These are phyloP conservation scores for Mycena belliarum DNA, from an alignment of 768 basidiomycete species.

Conservation along the genomic window DNA sequence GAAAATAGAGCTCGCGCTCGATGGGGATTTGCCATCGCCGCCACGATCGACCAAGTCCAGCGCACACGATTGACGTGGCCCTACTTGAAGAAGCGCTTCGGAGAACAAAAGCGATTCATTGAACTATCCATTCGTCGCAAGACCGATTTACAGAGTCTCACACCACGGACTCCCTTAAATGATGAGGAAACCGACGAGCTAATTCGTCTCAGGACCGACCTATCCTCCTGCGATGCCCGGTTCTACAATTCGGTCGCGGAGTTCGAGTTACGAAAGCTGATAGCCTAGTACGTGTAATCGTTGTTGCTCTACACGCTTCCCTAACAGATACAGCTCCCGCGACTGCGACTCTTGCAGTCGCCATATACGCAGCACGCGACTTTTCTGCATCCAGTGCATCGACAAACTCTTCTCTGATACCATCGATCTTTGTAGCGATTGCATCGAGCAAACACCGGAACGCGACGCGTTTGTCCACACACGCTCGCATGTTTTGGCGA, in stretches of 20 bases:
- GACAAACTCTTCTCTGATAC: not conserved
- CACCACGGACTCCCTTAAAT: constrained; percentile 4
- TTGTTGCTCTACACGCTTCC: not conserved
- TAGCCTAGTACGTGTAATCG: constrained; percentile 1
- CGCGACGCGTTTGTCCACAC: constrained; percentile 3
- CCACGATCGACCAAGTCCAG: constrained; percentile 6
- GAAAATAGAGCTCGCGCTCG: constrained; percentile 14
- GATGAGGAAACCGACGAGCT: constrained; percentile 5
- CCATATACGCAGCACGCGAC: not conserved
- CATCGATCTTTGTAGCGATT: constrained; percentile 9
- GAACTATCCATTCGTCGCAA: not conserved
- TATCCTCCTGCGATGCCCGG: constrained; percentile 9
- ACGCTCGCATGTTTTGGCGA: constrained; percentile 7
- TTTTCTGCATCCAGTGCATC: constrained; percentile 19
- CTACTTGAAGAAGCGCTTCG: constrained; percentile 9
- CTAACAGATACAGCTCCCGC: not conserved
- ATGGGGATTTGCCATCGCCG: constrained; percentile 19
- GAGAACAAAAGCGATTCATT: constrained; percentile 11
- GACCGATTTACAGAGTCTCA: not conserved
- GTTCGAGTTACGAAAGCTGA: constrained; percentile 5
- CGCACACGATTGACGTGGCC: constrained; percentile 8
- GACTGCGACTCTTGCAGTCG: constrained; percentile 9
- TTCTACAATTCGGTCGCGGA: constrained; percentile 4
- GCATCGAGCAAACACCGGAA: constrained; percentile 8
- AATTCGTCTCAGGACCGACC: not conserved